Evolutionary conservation across 768 basidiomycete genomes (phyloP), one percentile per base, ranked within the genome.

Genomic region (Auriscalpium microsporum): DNA sequence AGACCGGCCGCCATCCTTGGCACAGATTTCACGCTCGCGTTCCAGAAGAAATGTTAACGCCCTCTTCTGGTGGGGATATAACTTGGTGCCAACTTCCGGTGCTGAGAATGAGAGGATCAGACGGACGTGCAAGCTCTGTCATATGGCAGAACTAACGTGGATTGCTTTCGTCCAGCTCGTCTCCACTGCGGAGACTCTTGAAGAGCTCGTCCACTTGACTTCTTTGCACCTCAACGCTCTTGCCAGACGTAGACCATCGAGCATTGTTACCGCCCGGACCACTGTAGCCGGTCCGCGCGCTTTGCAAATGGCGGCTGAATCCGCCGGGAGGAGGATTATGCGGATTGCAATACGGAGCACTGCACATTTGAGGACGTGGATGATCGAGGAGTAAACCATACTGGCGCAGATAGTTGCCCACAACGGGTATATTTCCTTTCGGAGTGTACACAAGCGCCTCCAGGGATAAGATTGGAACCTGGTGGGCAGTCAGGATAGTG

Each of bases 21-120:
- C 67, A 58, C 57, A 52, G 13, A 72, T 77, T 70, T 91, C 89
- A 58, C 82, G 78, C 68, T 89, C 85, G 67, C 96, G 81, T 65
- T 96, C 91, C 17, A 97, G 77, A 50, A 99, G 75, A 71, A 99
- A 99, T 1, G 95, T 93, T 17, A 99, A 77, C 21, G 95, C 96
- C 69, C 95, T 95, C 73, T 94, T 95, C 73, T 99, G 96, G 75
- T 99, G 96, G 17, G 95, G 92, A 71, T 98, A 99, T 8, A 99
- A 75, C 48, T 73, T 78, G 19, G 96, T 96, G 38, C 86, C 87
- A 53, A 99, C 82, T 63, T 87, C 83, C 52, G 75, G 64, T 50
- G 72, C 87, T 88, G 63, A 40, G 63, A 46, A 54, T 7, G 58
- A 51, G 61, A 51, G 58, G 56, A 53, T 45, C 46, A 62, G 56